Conservation (phyloP, 495 filamentous ascomycete species). For the Saxophila tyrrhenica region DNA sequence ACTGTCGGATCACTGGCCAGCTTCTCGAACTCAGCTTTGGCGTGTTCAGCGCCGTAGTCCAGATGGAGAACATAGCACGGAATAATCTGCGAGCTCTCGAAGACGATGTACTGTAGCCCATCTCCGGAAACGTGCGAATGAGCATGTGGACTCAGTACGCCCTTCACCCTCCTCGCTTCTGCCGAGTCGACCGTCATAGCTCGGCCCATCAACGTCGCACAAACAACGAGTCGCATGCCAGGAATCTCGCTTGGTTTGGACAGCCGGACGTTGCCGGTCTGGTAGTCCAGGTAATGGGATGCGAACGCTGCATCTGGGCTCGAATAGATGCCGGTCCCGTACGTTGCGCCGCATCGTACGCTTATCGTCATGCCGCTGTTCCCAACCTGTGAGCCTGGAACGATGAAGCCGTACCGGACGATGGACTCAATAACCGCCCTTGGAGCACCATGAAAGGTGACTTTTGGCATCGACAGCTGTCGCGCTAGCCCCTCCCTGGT, state of each 20-base stretch:
- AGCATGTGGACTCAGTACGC: neutral
- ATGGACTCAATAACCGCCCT: slow-evolving; percentile 1
- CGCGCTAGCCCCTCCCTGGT: neutral
- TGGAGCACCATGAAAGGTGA: slow-evolving; percentile 6
- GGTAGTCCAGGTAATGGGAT: neutral
- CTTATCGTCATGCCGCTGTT: neutral
- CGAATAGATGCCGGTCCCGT: slow-evolving; percentile 3
- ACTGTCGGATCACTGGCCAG: neutral
- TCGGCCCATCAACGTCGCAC: slow-evolving; percentile 6
- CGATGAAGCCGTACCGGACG: slow-evolving; percentile 5
- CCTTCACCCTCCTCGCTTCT: neutral
- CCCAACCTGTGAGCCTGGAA: neutral
- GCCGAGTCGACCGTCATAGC: neutral
- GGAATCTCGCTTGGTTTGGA: neutral
- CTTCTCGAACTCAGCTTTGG: neutral
- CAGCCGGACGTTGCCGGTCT: neutral
- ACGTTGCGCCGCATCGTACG: neutral
- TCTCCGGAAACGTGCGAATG: slow-evolving; percentile 4
- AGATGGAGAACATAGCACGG: slow-evolving; percentile 10
- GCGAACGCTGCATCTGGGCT: slow-evolving; percentile 3
- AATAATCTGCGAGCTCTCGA: slow-evolving; percentile 6
- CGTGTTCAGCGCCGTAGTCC: slow-evolving; percentile 4
- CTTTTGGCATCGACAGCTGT: neutral
- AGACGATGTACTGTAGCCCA: slow-evolving; percentile 6
- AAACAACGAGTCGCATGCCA: neutral